Percentiles rank a stretch among this genome's conserved stretches.
These are phyloP conservation scores for Betula pendula DNA, from an alignment of 306 rosid species.

Conservation along the genomic window DNA sequence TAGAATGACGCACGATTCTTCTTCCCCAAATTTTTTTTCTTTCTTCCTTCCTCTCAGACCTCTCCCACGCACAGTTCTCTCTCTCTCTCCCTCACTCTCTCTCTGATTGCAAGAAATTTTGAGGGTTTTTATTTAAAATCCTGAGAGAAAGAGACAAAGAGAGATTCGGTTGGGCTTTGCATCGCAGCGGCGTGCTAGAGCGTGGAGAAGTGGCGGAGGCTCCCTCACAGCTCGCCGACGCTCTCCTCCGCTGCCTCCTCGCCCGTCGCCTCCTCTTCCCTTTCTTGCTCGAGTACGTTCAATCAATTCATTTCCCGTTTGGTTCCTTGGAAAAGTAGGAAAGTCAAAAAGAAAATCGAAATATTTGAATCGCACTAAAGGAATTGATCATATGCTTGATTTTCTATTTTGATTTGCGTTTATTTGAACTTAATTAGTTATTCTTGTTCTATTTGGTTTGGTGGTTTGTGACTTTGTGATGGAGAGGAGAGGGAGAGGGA, in stretches of 20 bases:
- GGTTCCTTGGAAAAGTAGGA: not conserved
- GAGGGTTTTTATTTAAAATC: no score
- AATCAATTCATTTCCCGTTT: not conserved
- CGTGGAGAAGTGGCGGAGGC: constrained; percentile 70
- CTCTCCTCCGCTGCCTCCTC: constrained; percentile 67
- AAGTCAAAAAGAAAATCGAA: not conserved
- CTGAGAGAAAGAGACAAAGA: constrained; percentile 28
- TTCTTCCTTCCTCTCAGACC: no score
- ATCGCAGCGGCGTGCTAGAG: constrained; percentile 54
- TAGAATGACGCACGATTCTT: no score
- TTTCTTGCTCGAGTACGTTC: constrained; percentile 73
- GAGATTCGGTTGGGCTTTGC: constrained; percentile 50
- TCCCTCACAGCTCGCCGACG: constrained; percentile 72
- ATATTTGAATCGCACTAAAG: not conserved
- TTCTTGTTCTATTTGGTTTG: not conserved
- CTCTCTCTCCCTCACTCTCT: no score
- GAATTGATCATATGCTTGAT: not conserved
- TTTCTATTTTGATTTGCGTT: not conserved
- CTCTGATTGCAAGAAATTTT: no score
- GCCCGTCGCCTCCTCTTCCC: constrained; percentile 69
- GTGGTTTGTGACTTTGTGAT: no score
- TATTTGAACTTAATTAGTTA: not conserved
- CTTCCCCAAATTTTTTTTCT: no score
- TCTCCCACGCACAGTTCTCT: no score
- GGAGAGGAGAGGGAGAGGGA: no score